phyloP scores from a whole-genome alignment of 2,329 filamentous ascomycete genomes.

The Xylaria hypoxylon region DNA sequence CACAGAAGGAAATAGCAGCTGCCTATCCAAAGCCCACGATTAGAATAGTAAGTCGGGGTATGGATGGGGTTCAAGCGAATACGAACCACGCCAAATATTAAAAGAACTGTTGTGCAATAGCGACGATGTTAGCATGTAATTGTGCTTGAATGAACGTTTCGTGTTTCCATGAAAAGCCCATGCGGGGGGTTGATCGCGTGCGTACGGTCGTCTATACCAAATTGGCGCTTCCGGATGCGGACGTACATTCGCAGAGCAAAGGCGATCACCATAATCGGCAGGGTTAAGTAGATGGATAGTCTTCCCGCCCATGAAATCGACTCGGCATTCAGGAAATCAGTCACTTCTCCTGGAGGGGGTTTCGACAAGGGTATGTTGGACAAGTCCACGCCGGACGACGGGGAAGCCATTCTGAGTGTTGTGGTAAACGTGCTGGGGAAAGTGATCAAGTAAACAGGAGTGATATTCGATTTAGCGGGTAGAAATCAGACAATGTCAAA shows the following conservation, averaged over 20 bases:
- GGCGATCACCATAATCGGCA: not conserved
- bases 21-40: not conserved
- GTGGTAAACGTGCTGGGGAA: no score
- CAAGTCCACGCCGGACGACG: not conserved
- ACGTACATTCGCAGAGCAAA: slow-evolving; percentile 4
- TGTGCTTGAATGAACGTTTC: no score
- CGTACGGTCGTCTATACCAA: slow-evolving; percentile 16
- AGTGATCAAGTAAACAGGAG: no score
- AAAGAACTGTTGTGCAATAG: not conserved
- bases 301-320: slow-evolving; percentile 10
- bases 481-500: no score
- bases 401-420: slow-evolving; percentile 31
- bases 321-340: slow-evolving; percentile 2
- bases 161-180: not conserved
- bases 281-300: not conserved
- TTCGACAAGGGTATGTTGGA: not conserved
- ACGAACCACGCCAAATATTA: not conserved
- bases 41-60: no score
- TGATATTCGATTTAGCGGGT: no score
- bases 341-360: slow-evolving; percentile 8
- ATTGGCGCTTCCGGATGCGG: slow-evolving; percentile 1
- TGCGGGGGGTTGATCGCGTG: no score
- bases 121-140: not conserved
- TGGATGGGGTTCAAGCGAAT: no score
- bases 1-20: not conserved